Conservation (phyloP, 345 rosid genomes). For the Corchorus olitorius region DNA sequence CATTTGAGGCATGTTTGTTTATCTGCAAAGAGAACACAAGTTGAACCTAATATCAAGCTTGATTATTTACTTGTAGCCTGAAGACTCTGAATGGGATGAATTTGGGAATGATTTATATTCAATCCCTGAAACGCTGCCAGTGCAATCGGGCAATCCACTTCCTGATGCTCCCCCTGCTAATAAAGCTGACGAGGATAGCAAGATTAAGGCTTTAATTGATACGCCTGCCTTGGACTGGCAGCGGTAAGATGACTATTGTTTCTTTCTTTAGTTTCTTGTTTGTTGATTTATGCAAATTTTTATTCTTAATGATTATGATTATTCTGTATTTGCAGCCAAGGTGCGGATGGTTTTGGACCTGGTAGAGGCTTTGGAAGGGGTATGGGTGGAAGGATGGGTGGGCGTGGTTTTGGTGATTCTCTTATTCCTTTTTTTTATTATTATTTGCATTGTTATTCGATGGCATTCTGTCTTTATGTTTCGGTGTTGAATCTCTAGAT, state of each 20-base stretch:
- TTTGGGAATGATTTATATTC: slow-evolving; percentile 92
- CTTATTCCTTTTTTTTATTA: slow-evolving; percentile 21
- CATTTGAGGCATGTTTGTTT: background rate
- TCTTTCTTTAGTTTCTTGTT: background rate
- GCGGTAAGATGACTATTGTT: slow-evolving; percentile 37
- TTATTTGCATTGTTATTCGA: background rate
- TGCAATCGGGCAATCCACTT: slow-evolving; percentile 55
- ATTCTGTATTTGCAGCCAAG: slow-evolving; percentile 62
- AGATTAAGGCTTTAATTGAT: slow-evolving; percentile 85
- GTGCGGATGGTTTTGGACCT: slow-evolving; percentile 75
- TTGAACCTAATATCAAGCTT: slow-evolving; percentile 12
- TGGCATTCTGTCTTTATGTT: background rate
- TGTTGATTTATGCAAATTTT: slow-evolving; percentile 3
- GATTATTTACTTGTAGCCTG: slow-evolving; percentile 46
- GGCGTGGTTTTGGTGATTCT: slow-evolving; percentile 38
- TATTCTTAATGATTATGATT: background rate
- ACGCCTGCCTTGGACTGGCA: slow-evolving; percentile 99
- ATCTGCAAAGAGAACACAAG: background rate
- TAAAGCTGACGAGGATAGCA: slow-evolving; percentile 80
- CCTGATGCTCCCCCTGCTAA: slow-evolving; percentile 53
- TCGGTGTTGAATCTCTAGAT: background rate
- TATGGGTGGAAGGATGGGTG: slow-evolving; percentile 80
- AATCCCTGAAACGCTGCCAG: slow-evolving; percentile 69
- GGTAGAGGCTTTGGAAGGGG: slow-evolving; percentile 97
- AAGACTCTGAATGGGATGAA: slow-evolving; percentile 88